Conservation (phyloP, 179 eudicot genomes). For the Nepenthes alata region DNA sequence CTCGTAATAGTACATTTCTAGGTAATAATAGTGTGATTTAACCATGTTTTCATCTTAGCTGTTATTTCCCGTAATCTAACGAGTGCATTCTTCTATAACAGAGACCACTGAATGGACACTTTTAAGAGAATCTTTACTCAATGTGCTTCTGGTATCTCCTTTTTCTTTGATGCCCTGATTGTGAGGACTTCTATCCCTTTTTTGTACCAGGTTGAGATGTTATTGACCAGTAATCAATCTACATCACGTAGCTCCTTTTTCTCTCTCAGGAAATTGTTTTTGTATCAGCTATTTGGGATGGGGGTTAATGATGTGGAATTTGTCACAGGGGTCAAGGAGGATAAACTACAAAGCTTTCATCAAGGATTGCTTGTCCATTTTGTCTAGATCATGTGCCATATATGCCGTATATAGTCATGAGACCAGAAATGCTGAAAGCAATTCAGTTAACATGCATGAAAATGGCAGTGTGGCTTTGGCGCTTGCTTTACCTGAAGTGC, state of each 20-base stretch:
- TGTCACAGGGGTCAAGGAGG: slow-evolving; percentile 68
- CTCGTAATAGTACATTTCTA: slow-evolving; percentile 44
- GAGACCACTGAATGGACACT: slow-evolving; percentile 54
- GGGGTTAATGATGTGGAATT: neutral
- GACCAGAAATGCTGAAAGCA: slow-evolving; percentile 15
- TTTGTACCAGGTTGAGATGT: neutral
- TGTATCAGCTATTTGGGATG: neutral
- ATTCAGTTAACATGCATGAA: slow-evolving; percentile 11
- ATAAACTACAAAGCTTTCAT: slow-evolving; percentile 61
- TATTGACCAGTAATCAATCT: neutral
- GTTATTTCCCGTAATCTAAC: slow-evolving; percentile 8
- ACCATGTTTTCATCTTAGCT: slow-evolving; percentile 1
- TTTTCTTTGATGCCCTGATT: slow-evolving; percentile 1
- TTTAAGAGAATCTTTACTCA: slow-evolving; percentile 60
- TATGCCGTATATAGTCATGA: slow-evolving; percentile 13
- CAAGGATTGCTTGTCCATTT: slow-evolving; percentile 37
- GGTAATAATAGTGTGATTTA: slow-evolving; percentile 24
- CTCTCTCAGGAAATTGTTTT: neutral
- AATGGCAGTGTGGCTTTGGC: slow-evolving; percentile 28
- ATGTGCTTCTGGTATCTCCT: slow-evolving; percentile 64
- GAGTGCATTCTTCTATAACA: slow-evolving; percentile 23
- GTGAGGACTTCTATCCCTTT: neutral
- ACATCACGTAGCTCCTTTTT: neutral
- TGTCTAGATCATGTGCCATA: slow-evolving; percentile 27
- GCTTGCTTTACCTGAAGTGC: slow-evolving; percentile 53